Conservation (phyloP, 306 rosid genomes). For the Inga leiocalycina region DNA sequence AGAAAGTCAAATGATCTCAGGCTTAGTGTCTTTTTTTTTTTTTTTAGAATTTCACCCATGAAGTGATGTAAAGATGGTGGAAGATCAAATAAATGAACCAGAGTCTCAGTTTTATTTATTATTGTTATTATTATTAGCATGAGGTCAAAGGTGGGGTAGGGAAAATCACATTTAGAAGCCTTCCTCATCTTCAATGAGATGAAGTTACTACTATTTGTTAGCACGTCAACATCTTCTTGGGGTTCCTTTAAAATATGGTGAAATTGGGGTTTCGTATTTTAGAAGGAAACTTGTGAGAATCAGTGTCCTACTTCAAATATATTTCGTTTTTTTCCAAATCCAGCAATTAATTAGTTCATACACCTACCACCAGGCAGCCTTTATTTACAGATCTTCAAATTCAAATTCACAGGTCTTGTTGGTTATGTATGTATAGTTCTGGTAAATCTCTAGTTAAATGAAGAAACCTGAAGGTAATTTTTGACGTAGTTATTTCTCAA, state of each 20-base stretch:
- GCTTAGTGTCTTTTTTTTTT: not conserved
- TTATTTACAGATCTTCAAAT: not conserved
- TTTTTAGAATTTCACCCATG: not conserved
- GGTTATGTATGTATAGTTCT: not conserved
- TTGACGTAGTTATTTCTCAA: not conserved
- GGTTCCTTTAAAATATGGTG: constrained; percentile 18
- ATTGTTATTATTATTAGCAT: not conserved
- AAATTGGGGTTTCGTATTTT: constrained; percentile 36
- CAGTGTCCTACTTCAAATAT: not conserved
- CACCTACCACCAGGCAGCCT: not conserved
- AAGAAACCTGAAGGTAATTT: not conserved
- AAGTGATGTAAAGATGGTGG: not conserved
- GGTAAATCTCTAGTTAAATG: not conserved
- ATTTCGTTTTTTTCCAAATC: not conserved
- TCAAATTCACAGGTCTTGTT: not conserved
- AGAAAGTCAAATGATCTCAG: not conserved
- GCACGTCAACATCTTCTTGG: constrained; percentile 21
- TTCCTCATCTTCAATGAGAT: constrained; percentile 3
- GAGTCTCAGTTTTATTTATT: not conserved
- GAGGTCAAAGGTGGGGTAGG: not conserved
- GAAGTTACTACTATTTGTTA: constrained; percentile 27
- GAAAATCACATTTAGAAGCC: not conserved
- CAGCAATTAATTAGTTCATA: not conserved
- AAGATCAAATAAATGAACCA: not conserved
- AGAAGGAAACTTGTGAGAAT: constrained; percentile 32